Evolutionary conservation across 441 rosid genomes (phyloP).

Genomic region (Metrosideros polymorpha): DNA sequence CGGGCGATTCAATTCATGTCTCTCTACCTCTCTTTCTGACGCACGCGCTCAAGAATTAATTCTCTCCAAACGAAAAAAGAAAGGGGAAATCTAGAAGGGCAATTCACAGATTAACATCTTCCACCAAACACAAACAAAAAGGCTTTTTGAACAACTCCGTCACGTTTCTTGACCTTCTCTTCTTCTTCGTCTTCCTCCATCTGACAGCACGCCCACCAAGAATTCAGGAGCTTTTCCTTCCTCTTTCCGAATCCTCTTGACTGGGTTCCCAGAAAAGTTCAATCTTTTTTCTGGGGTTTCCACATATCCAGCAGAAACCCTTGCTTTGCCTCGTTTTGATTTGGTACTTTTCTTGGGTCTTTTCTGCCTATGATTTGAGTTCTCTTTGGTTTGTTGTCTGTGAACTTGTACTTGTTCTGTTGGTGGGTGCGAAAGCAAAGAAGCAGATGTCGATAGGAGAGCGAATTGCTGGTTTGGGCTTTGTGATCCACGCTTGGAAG

Average conservation of each 20-base stretch:
- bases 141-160: conserved; percentile 14
- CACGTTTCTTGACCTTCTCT: conserved; percentile 21
- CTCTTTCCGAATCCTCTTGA: background rate
- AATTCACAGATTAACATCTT: background rate
- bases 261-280: background rate
- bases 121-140: background rate
- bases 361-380: background rate
- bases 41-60: background rate
- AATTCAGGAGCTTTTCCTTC: background rate
- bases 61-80: background rate
- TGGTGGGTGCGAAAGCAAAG: background rate
- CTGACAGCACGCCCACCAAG: background rate
- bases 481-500: background rate
- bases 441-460: background rate
- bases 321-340: background rate
- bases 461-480: background rate
- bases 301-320: background rate
- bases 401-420: background rate
- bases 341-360: conserved; percentile 2
- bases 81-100: background rate
- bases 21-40: background rate
- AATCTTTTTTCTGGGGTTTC: conserved; percentile 7
- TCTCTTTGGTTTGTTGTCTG: background rate
- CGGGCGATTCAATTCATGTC: background rate
- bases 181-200: conserved; percentile 5